These are phyloP conservation scores for Candida khao-thaluensis DNA, from an alignment of 805 yeast species.

Conservation along the genomic window DNA sequence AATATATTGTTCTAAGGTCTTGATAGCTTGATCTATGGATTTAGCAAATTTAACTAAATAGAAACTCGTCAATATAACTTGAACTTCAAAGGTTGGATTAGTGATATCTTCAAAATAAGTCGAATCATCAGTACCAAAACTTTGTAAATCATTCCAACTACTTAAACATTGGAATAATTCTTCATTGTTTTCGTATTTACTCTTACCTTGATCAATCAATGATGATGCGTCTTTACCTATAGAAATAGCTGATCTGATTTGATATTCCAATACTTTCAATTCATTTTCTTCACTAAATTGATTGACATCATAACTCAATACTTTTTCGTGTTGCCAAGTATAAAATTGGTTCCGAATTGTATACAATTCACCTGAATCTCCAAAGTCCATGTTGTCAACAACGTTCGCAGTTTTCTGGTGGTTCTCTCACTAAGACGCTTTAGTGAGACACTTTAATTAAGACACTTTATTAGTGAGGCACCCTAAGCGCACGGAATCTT, in stretches of 20 bases:
- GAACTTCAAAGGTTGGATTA: slow-evolving; percentile 35
- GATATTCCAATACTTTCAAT: slow-evolving; percentile 39
- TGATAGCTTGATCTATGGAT: slow-evolving; percentile 38
- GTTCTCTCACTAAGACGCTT: too few relatives aligned
- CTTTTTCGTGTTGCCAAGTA: slow-evolving; percentile 54
- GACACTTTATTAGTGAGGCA: too few relatives aligned
- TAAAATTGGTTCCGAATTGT: slow-evolving; percentile 58
- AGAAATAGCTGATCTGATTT: slow-evolving; percentile 40
- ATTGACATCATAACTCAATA: slow-evolving; percentile 35
- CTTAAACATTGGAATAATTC: slow-evolving; percentile 35
- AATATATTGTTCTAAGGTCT: slow-evolving; percentile 28
- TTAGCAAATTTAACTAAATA: slow-evolving; percentile 37
- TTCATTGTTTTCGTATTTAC: slow-evolving; percentile 34
- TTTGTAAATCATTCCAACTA: slow-evolving; percentile 44
- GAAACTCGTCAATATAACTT: slow-evolving; percentile 40
- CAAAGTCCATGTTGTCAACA: slow-evolving; percentile 31
- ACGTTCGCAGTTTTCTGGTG: slow-evolving; percentile 3
- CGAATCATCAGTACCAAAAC: slow-evolving; percentile 43
- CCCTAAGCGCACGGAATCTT: too few relatives aligned
- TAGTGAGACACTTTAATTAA: too few relatives aligned
- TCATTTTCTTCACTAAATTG: slow-evolving; percentile 39
- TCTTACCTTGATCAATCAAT: slow-evolving; percentile 36
- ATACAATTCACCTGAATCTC: slow-evolving; percentile 52
- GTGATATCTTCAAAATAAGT: slow-evolving; percentile 42
- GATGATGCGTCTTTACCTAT: slow-evolving; percentile 38